Conservation (phyloP, 2,329 filamentous ascomycete species). For the Teratosphaeria pseudoeucalypti region DNA sequence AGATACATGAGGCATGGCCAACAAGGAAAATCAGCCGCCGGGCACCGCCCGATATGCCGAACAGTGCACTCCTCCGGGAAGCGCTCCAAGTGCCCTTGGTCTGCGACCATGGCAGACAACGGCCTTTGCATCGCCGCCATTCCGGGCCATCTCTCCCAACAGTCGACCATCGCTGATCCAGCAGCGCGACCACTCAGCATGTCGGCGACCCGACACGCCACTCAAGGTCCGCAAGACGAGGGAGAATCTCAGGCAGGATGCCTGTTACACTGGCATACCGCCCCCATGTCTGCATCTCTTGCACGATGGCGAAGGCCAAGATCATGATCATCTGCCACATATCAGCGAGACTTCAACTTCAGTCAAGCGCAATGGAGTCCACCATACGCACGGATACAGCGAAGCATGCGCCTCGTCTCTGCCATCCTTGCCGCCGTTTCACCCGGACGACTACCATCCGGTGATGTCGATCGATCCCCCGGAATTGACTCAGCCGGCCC, state of each 20-base stretch:
- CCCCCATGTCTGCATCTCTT: slow-evolving; percentile 10
- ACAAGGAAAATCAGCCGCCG: slow-evolving; percentile 1
- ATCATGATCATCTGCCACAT: background rate
- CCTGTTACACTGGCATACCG: slow-evolving; percentile 15
- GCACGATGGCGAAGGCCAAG: background rate
- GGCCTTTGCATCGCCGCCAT: slow-evolving; percentile 9
- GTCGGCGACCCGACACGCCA: slow-evolving; percentile 19
- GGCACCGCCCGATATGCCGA: background rate
- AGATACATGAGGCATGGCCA: background rate
- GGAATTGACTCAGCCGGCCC: background rate
- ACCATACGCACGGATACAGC: background rate
- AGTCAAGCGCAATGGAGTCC: background rate
- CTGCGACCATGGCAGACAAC: slow-evolving; percentile 13
- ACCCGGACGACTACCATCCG: background rate
- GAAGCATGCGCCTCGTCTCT: background rate
- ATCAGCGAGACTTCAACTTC: background rate
- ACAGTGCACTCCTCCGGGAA: slow-evolving; percentile 9
- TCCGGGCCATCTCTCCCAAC: slow-evolving; percentile 17
- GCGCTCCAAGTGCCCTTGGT: slow-evolving; percentile 7
- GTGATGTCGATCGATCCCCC: background rate
- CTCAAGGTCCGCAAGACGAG: slow-evolving; percentile 26
- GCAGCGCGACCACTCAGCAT: slow-evolving; percentile 24
- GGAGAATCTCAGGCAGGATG: slow-evolving; percentile 21
- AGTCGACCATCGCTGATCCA: slow-evolving; percentile 19
- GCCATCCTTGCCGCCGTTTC: background rate